Percentiles rank a stretch among this genome's conserved stretches.
Conservation (phyloP, 768 basidiomycete species). For the Amanita polypyramis region DNA sequence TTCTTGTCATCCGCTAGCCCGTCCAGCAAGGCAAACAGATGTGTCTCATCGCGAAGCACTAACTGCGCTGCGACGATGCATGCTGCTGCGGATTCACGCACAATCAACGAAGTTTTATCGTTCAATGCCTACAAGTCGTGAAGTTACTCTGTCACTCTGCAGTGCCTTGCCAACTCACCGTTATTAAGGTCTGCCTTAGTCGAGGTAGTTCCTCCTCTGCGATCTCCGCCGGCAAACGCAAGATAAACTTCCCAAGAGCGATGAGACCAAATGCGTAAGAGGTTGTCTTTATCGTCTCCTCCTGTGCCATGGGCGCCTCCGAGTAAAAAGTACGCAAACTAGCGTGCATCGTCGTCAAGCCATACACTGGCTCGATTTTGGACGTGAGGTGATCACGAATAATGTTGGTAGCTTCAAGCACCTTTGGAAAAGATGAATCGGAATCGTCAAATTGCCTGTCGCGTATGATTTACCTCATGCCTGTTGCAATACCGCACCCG, state of each 20-base stretch:
- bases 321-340: constrained; percentile 55
- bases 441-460: not conserved
- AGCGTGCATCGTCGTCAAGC: constrained; percentile 74
- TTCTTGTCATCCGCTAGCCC: constrained; percentile 86
- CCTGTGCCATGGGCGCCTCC: constrained; percentile 30
- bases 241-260: constrained; percentile 72
- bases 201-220: constrained; percentile 83
- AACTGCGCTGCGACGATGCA: constrained; percentile 78
- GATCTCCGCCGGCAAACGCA: constrained; percentile 73
- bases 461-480: constrained; percentile 41
- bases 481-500: constrained; percentile 64
- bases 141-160: constrained; percentile 4
- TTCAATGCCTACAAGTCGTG: constrained; percentile 48
- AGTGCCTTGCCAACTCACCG: constrained; percentile 32
- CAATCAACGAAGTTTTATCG: constrained; percentile 59
- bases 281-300: constrained; percentile 45
- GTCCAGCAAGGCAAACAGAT: constrained; percentile 71
- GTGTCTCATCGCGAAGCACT: constrained; percentile 73
- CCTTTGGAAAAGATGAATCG: constrained; percentile 28
- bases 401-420: constrained; percentile 73
- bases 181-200: constrained; percentile 57
- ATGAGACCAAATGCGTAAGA: constrained; percentile 79
- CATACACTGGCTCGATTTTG: constrained; percentile 75
- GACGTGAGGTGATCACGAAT: constrained; percentile 67
- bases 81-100: constrained; percentile 77